Evolutionary conservation across 1,139 yeast species (phyloP).

Genomic region (Kodamaea sp.): DNA sequence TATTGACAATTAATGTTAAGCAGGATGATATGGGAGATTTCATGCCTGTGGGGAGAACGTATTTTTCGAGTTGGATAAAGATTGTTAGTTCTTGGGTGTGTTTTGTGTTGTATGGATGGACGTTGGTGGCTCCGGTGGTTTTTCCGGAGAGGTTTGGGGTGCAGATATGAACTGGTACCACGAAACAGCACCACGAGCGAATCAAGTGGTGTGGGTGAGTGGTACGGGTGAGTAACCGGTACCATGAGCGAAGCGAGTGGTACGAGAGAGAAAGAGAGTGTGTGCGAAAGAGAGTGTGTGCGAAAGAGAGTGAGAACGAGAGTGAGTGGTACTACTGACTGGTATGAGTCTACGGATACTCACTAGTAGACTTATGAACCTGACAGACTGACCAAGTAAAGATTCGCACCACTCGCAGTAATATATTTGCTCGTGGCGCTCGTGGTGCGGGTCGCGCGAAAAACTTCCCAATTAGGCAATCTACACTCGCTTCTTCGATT

Average conservation of each 20-base stretch:
- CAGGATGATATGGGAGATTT: conserved; percentile 84
- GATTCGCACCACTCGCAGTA: no score
- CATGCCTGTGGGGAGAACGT: conserved; percentile 95
- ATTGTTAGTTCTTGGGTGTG: conserved; percentile 92
- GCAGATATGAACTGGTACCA: conserved; percentile 16
- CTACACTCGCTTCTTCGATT: conserved; percentile 13
- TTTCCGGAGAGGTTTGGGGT: conserved; percentile 82
- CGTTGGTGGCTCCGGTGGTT: conserved; percentile 81
- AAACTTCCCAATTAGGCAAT: conserved; percentile 23
- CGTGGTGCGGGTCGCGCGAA: background rate
- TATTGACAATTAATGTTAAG: conserved; percentile 86
- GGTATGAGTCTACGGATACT: no score
- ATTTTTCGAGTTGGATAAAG: conserved; percentile 93
- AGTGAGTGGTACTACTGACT: no score
- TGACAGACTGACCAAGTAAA: no score
- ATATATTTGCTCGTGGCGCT: no score
- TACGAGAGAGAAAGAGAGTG: background rate
- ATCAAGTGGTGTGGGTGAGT: no score
- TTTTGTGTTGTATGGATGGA: conserved; percentile 83
- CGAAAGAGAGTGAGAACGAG: background rate
- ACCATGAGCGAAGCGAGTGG: no score
- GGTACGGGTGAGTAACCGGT: no score
- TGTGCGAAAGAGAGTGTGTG: background rate
- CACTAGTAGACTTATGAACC: no score
- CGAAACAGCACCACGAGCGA: background rate